Evolutionary conservation across 2,329 filamentous ascomycete genomes (phyloP).

Genomic region (Corynespora cassiicola): DNA sequence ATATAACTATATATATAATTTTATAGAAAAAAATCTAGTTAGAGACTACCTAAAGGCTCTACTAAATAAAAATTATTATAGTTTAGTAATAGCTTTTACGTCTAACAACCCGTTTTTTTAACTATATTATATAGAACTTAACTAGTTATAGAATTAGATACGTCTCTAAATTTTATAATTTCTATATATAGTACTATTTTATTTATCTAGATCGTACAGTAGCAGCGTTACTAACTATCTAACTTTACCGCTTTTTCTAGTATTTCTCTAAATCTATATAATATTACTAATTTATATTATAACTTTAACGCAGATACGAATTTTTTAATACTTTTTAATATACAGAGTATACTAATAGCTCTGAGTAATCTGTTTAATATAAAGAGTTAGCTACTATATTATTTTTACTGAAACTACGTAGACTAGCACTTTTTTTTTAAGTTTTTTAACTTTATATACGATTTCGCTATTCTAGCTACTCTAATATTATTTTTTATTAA

Average conservation of each 20-base stretch:
- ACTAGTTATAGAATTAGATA: constrained; percentile 5
- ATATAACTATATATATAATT: constrained; percentile 6
- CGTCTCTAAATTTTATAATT: neutral
- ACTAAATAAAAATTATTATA: constrained; percentile 1
- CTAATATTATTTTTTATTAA: neutral
- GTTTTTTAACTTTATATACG: no score
- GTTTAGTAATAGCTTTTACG: constrained; percentile 3
- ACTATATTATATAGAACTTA: constrained; percentile 6
- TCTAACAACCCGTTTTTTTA: constrained; percentile 8
- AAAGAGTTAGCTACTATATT: constrained; percentile 5
- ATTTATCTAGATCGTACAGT: constrained; percentile 1
- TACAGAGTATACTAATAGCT: constrained; percentile 6
- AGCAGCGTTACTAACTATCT: constrained; percentile 4
- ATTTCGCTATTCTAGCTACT: neutral
- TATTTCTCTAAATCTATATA: constrained; percentile 3
- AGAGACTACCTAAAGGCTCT: constrained; percentile 2
- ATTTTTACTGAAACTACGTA: neutral
- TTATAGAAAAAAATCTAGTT: constrained; percentile 2
- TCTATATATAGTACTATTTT: neutral
- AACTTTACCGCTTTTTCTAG: constrained; percentile 7
- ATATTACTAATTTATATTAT: constrained; percentile 2
- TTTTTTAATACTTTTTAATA: constrained; percentile 3
- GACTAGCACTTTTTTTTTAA: no score
- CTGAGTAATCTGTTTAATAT: constrained; percentile 3
- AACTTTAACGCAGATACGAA: constrained; percentile 2